Conservation (phyloP, 1,284 basidiomycete species). For the Paramarasmius palmivorus region DNA sequence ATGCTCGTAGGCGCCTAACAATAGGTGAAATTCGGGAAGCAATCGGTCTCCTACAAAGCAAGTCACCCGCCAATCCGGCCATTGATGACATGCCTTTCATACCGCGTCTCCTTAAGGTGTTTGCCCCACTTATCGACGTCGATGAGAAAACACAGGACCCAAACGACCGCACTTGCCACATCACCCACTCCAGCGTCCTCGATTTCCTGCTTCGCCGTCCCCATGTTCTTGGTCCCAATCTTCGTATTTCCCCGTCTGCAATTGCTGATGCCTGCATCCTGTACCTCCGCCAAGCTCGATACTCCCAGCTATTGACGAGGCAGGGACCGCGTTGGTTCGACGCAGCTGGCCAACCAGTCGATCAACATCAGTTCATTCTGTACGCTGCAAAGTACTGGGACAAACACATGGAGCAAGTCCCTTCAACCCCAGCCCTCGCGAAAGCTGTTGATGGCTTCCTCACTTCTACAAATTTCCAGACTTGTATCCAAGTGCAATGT, state of each 20-base stretch:
- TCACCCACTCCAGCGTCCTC: conserved; percentile 26
- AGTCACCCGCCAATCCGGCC: neutral
- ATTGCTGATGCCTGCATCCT: neutral
- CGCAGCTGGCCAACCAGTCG: conserved; percentile 15
- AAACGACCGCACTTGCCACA: conserved; percentile 20
- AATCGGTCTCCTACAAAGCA: conserved; percentile 10
- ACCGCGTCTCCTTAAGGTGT: conserved; percentile 9
- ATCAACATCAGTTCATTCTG: conserved; percentile 22
- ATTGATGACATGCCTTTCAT: conserved; percentile 4
- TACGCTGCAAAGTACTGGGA: conserved; percentile 32
- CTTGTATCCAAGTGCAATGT: conserved; percentile 26
- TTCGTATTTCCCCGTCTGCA: no score
- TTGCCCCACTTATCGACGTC: conserved; percentile 21
- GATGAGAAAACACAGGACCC: conserved; percentile 1
- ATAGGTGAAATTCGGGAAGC: conserved; percentile 26
- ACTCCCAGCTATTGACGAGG: conserved; percentile 15
- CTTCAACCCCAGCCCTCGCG: conserved; percentile 4
- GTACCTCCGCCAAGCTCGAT: conserved; percentile 19
- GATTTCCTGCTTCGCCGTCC: conserved; percentile 22
- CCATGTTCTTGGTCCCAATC: conserved; percentile 4
- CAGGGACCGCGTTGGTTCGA: conserved; percentile 22
- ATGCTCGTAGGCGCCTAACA: conserved; percentile 23
- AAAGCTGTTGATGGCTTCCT: conserved; percentile 20
- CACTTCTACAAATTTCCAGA: conserved; percentile 26
- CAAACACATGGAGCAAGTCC: conserved; percentile 22